A percentile compares a stretch with the other conserved stretches of the same genome.
These are phyloP conservation scores for Yarrowia porcina DNA, from an alignment of 805 yeast species.

Conservation along the genomic window DNA sequence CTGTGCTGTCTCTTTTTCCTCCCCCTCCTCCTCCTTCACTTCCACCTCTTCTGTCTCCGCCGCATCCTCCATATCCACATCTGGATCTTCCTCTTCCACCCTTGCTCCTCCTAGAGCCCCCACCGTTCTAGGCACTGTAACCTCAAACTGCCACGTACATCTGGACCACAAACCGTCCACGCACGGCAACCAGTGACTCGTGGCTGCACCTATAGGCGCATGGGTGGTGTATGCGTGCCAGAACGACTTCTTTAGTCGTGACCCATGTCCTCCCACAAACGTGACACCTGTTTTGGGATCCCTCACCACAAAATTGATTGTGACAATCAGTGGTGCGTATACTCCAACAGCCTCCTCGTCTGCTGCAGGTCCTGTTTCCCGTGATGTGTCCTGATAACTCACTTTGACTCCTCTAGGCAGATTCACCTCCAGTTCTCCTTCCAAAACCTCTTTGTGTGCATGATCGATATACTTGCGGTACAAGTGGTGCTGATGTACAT, in stretches of 20 bases:
- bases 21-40: neutral
- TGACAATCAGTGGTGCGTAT: slow-evolving; percentile 71
- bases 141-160: slow-evolving; percentile 86
- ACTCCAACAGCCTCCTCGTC: slow-evolving; percentile 39
- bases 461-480: slow-evolving; percentile 53
- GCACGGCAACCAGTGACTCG: slow-evolving; percentile 98
- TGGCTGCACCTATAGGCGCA: slow-evolving; percentile 69
- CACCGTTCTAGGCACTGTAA: slow-evolving; percentile 78
- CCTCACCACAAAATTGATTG: slow-evolving; percentile 59
- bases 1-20: neutral
- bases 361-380: slow-evolving; percentile 26
- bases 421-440: slow-evolving; percentile 62
- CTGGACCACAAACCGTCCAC: slow-evolving; percentile 83
- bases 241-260: slow-evolving; percentile 43
- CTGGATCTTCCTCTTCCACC: slow-evolving; percentile 29
- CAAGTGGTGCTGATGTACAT: slow-evolving; percentile 55
- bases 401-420: slow-evolving; percentile 67
- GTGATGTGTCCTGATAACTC: slow-evolving; percentile 45
- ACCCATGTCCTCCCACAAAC: slow-evolving; percentile 61
- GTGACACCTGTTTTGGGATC: slow-evolving; percentile 72
- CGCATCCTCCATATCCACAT: slow-evolving; percentile 25
- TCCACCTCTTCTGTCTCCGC: neutral
- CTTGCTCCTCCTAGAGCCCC: slow-evolving; percentile 49
- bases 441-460: slow-evolving; percentile 50
- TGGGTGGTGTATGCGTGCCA: slow-evolving; percentile 91